Evolutionary conservation across 345 rosid genomes (phyloP), one percentile per base, ranked within the genome.

Genomic region (Garcia nutans): DNA sequence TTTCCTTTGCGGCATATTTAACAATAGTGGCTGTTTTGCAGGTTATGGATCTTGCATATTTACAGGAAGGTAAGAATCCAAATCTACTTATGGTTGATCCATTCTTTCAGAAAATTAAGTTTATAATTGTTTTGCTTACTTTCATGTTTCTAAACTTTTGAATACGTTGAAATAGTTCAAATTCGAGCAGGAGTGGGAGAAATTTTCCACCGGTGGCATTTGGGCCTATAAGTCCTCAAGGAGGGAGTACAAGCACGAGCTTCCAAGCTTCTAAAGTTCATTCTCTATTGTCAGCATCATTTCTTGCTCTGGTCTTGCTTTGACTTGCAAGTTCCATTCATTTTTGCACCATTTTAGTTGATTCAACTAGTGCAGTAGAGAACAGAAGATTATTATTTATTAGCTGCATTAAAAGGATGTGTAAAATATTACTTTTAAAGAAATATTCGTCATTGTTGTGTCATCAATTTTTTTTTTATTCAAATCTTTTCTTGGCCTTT

Each of bases 21-120:
- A 23, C 33, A 42, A 37, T 13, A 57, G 31, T 56, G 23, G 23
- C 17, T 10, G n/a, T 60, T 47, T 71, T 88, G 85, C 87, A 94
- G 98, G 98, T 85, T 70, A 87, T 79, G 89, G 88, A 71, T 79
- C 91, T 68, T 94, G 98, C 74, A 72, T 71, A 41, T 94, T 84
- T 78, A 80, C 93, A 0, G 97, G 98, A 85, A 94, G 98, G 98
- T 94, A 82, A 86, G 83, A 50, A 71, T 73, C 56, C 9, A 9
- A 74, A 41, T 17, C 54, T 33, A 12, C 61, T 75, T 68, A 26
- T 68, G 26, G 17, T 74, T 22, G 0, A 56, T 55, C 0, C 33
- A 50, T 19, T 74, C 70, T 54, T 55, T 55, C 37, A 33, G 28
- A 10, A 22, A 17, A 54, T 41, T 15, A 54, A 50, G 33, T 61